Base-by-base conservation (phyloP, 768 basidiomycete species). In the Boletus sp. region DNA sequence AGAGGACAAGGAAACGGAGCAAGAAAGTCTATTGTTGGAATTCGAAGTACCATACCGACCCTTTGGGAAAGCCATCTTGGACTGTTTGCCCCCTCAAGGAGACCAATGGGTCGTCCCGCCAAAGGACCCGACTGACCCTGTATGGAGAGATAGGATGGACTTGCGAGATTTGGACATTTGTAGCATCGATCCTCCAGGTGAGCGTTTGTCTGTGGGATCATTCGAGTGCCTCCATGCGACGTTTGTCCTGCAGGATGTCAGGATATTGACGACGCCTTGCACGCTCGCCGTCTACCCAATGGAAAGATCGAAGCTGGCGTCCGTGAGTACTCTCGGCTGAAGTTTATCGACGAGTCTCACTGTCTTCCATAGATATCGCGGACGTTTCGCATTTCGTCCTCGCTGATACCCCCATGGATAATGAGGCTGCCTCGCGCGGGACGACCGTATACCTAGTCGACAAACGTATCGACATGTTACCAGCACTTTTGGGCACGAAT, bases 391-490 rank as follows among this genome's bases (percentile, higher is more conserved):
- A 98, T 71, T 99, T 99, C 62, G 96, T 99, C 1, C 85, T 82
- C 52, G 79, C 94, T 2, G 92, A 95, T 65, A 99, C 90, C 41
- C 85, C 95, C 0, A 98, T 99, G 94, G 96, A 99, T 63, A 86
- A 77, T 44, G 96, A 99, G 71, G 96, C 96, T 20, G 92, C 94
- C n/a, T 83, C 94, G 24, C 80, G 96, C 58, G 96, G 96, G 5
- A 98, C 96, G 5, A 98, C 96, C 0, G 96, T 99, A 1, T 99
- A 98, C 70, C 83, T 99, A 2, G 96, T 98, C 6, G 96, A 99
- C 78, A 96, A 95, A 73, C 91, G 96, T 35, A 94, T 99, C 50
- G 97, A 98, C 76, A 99, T 99, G 97, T 78, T 99, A 47, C 97
- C 97, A 0, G 78, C 87, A 4, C 79, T 99, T 9, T 79, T 99